Evolutionary conservation across 306 rosid species (phyloP).

Genomic region (Cyclanthera cordifolia): DNA sequence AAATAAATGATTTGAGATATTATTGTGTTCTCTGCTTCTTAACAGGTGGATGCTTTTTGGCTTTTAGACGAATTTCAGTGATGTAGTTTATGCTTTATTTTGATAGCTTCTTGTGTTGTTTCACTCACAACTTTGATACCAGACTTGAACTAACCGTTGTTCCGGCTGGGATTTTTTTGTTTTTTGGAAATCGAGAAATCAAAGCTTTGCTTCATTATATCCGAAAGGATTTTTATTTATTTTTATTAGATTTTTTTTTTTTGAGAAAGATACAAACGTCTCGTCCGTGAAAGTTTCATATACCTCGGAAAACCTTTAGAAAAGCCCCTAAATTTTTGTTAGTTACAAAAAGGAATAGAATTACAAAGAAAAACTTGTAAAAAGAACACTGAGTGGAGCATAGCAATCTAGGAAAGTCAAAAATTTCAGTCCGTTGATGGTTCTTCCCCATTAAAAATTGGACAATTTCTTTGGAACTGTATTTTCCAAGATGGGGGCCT

Average conservation of each 20-base stretch:
- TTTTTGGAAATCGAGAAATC: no score
- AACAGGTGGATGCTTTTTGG: not conserved
- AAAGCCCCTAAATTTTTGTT: not conserved
- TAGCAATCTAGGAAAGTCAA: not conserved
- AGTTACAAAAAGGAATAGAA: not conserved
- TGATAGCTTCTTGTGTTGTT: not conserved
- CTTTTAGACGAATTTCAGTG: not conserved
- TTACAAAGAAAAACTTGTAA: not conserved
- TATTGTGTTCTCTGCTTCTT: not conserved
- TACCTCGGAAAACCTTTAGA: not conserved
- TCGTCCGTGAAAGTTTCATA: not conserved
- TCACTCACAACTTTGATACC: not conserved
- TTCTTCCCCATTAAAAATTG: not conserved
- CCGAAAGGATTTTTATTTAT: not conserved
- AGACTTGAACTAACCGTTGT: not conserved
- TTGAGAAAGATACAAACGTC: not conserved
- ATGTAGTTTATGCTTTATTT: not conserved
- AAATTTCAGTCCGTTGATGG: not conserved
- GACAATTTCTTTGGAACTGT: not conserved
- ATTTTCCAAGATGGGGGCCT: not conserved
- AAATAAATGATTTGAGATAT: not conserved
- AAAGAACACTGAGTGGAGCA: not conserved
- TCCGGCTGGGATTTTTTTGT: not conserved
- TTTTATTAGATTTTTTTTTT: no score
- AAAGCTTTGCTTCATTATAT: no score